These are phyloP conservation scores for Polygonum maritimum DNA, from an alignment of 148 eudicot genomes.

Conservation along the genomic window DNA sequence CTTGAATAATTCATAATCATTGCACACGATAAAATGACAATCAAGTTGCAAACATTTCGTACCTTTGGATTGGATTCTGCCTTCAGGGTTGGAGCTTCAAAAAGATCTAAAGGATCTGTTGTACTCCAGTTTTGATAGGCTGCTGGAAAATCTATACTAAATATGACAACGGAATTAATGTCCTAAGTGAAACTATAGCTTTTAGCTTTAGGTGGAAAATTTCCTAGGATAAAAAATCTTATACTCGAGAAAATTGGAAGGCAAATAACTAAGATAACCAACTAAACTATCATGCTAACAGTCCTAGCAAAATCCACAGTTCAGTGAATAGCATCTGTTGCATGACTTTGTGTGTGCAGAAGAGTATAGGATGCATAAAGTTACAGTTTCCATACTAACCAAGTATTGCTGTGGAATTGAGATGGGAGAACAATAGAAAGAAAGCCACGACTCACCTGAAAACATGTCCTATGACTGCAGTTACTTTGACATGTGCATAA, in stretches of 20 bases:
- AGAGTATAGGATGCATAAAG: neutral
- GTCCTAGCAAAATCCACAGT: conserved; percentile 3
- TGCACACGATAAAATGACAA: neutral
- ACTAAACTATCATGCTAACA: neutral
- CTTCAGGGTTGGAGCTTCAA: conserved; percentile 72
- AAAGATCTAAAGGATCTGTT: conserved; percentile 78
- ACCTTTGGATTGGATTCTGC: conserved; percentile 90
- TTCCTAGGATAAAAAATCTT: neutral
- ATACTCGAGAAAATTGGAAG: neutral
- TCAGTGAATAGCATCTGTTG: neutral
- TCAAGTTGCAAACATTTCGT: conserved; percentile 2
- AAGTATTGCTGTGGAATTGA: neutral
- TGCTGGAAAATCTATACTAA: conserved; percentile 88
- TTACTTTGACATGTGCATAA: conserved; percentile 58
- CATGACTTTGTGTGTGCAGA: neutral
- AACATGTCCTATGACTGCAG: conserved; percentile 97
- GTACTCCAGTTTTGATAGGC: conserved; percentile 73
- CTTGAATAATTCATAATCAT: neutral
- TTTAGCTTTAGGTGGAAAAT: neutral
- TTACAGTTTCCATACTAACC: neutral
- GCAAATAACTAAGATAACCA: neutral
- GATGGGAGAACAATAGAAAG: neutral
- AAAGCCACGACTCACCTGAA: conserved; percentile 51
- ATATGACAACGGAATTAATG: conserved; percentile 22
- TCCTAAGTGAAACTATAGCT: neutral